Base-by-base conservation (phyloP, 2,329 filamentous ascomycete species). In the Pezicula carpinea region DNA sequence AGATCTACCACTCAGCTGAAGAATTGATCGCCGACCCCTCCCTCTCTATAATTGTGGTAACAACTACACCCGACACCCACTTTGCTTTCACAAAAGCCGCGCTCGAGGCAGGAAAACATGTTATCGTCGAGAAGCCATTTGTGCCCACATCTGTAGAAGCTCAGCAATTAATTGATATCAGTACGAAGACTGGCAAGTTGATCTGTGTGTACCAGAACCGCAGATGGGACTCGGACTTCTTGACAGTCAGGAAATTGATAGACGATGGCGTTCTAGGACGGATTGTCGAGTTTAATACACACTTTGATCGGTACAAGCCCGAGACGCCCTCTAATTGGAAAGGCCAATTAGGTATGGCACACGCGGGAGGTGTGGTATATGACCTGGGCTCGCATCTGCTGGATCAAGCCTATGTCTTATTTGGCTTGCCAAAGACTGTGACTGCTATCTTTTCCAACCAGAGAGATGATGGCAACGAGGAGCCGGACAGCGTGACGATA, bases 51-150 rank as follows among this genome's bases (percentile, higher is more conserved):
- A 77, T 90, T 26, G 73, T 89, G 55, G 68, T 93, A 51, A 82
- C 82, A 44, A 89, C 85, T 0, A 80, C 85, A 0, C 87, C 87
- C 0, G 75, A 83, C 52, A 83, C 80, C 10, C 88, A 92, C 69
- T 87, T 81, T 61, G 64, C 72, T 14, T 72, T 90, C 56, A 72
- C 80, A 31, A 82, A 81, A 64, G 66, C 77, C 43, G 82, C 84
- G 0, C 72, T 92, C 40, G 74, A 84, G 61, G 72, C 77, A 8
- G 83, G 83, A 57, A 91, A 91, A 71, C 83, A 92, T 64, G 84
- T 91, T 21, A 72, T 92, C 44, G 84, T 86, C 41, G 88, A 92
- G 71, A 92, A 92, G 71, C 88, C 88, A 2, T 92, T 92, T 63
- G 85, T 88, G 11, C 83, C 87, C 17, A 86, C 82, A 1, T 72